phyloP scores from a whole-genome alignment of 768 basidiomycete species.

The Rickenella mellea region DNA sequence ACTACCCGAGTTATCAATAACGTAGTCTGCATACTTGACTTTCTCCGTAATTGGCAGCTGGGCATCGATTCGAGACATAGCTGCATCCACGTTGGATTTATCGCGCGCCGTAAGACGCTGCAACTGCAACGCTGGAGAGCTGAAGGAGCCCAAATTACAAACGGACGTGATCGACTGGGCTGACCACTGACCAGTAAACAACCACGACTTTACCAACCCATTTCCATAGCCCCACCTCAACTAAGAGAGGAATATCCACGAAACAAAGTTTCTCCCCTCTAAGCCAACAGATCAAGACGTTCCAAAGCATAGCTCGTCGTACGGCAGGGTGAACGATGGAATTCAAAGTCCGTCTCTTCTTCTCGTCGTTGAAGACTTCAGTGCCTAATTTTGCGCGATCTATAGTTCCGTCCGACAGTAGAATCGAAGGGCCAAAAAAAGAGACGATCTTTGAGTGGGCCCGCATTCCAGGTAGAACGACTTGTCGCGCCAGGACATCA shows the following conservation, averaged over 20 bases:
- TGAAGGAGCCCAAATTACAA: background rate
- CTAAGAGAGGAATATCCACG: slow-evolving; percentile 84
- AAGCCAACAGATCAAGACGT: slow-evolving; percentile 63
- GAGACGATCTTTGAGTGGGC: slow-evolving; percentile 57
- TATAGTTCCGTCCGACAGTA: slow-evolving; percentile 60
- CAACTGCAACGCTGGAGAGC: slow-evolving; percentile 60
- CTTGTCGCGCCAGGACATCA: slow-evolving; percentile 78
- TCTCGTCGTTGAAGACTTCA: slow-evolving; percentile 75
- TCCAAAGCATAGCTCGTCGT: slow-evolving; percentile 63
- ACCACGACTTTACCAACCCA: slow-evolving; percentile 80
- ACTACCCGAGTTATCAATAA: slow-evolving; percentile 85
- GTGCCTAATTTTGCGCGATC: slow-evolving; percentile 77
- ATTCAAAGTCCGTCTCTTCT: slow-evolving; percentile 66
- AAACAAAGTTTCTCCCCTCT: slow-evolving; percentile 70
- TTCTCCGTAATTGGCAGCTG: slow-evolving; percentile 79
- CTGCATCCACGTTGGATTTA: slow-evolving; percentile 52
- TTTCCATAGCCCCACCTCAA: slow-evolving; percentile 81
- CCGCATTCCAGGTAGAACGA: slow-evolving; percentile 75
- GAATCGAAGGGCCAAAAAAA: slow-evolving; percentile 62
- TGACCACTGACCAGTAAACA: slow-evolving; percentile 72
- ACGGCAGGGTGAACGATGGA: slow-evolving; percentile 88
- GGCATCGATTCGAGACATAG: slow-evolving; percentile 62
- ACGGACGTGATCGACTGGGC: background rate
- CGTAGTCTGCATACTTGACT: slow-evolving; percentile 71
- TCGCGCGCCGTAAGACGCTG: slow-evolving; percentile 77